These are phyloP conservation scores for Hydrangea macrophylla DNA, from an alignment of 148 eudicot genomes.

Conservation along the genomic window DNA sequence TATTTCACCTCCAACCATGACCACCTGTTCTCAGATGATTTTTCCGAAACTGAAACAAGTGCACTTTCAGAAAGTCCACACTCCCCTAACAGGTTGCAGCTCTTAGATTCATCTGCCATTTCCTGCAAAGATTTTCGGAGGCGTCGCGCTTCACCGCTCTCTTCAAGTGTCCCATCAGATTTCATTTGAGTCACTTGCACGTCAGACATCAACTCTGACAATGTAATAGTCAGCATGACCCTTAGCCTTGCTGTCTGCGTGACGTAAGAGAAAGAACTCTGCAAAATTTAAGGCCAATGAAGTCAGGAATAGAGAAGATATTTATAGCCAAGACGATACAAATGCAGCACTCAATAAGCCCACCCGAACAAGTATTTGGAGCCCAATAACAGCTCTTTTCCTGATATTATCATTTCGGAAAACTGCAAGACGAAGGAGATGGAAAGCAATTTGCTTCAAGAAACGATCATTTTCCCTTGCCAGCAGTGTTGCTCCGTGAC, in stretches of 20 bases:
- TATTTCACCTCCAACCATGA: conserved; percentile 86
- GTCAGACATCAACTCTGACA: conserved; percentile 98
- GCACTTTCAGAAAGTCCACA: conserved; percentile 76
- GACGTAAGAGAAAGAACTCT: conserved; percentile 90
- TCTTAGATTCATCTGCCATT: conserved; percentile 84
- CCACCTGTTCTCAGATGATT: conserved; percentile 60
- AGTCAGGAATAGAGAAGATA: conserved; percentile 1
- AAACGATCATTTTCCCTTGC: conserved; percentile 98
- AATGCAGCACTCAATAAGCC: conserved; percentile 11
- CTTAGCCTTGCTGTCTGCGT: conserved; percentile 84
- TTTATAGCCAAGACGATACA: conserved; percentile 1
- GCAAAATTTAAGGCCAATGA: conserved; percentile 29
- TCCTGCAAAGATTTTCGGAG: conserved; percentile 88
- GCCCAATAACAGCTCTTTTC: conserved; percentile 84
- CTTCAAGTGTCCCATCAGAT: conserved; percentile 96
- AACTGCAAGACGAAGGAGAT: conserved; percentile 96
- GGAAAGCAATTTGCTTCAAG: conserved; percentile 94
- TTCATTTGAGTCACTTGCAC: conserved; percentile 97
- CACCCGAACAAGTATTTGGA: conserved; percentile 98
- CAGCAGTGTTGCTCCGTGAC: conserved; percentile 89
- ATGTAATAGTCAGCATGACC: conserved; percentile 90
- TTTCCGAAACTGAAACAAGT: conserved; percentile 56
- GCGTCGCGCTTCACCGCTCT: conserved; percentile 94
- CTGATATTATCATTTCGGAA: conserved; percentile 86
- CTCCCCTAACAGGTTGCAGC: conserved; percentile 52